phyloP scores from a whole-genome alignment of 2,329 filamentous ascomycete species.

The Microdochium nivale region DNA sequence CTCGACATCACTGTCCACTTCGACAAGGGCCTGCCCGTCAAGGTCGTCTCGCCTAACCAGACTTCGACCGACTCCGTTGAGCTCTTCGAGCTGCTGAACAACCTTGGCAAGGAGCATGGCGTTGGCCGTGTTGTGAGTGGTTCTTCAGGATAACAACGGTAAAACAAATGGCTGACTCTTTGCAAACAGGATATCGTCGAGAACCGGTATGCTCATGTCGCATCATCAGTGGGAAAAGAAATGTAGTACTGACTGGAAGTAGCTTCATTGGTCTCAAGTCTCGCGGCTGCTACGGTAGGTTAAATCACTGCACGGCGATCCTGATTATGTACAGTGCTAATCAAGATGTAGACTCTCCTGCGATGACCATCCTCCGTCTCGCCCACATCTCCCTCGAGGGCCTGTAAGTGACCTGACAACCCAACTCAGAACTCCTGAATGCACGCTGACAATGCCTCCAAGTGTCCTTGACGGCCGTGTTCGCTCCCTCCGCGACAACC shows the following conservation, averaged over 20 bases:
- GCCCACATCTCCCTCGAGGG: constrained; percentile 45
- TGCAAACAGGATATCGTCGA: constrained; percentile 3
- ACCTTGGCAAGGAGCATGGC: constrained; percentile 63
- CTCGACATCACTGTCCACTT: constrained; percentile 66
- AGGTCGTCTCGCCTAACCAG: constrained; percentile 45
- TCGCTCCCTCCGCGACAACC: constrained; percentile 47
- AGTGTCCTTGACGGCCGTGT: constrained; percentile 49
- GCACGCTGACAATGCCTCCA: constrained; percentile 8
- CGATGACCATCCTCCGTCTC: constrained; percentile 19
- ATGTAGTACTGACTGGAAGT: constrained; percentile 34
- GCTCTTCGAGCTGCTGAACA: constrained; percentile 64
- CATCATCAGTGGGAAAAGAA: too few species aligned
- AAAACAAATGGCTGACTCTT: background rate
- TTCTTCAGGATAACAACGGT: too few species aligned
- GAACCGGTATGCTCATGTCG: constrained; percentile 37
- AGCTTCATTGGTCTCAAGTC: constrained; percentile 58
- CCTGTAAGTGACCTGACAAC: constrained; percentile 14
- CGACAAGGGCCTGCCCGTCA: constrained; percentile 64
- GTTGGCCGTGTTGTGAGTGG: constrained; percentile 79
- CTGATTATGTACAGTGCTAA: background rate
- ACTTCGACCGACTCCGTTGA: constrained; percentile 60
- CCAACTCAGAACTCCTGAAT: background rate
- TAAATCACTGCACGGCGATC: background rate
- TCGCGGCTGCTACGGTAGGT: constrained; percentile 62
- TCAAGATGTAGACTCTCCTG: background rate